Evolutionary conservation across 225 moss, liverwort and hornwort species (phyloP), one percentile per base, ranked within the genome.

Genomic region (Pseudoscleropodium purum): DNA sequence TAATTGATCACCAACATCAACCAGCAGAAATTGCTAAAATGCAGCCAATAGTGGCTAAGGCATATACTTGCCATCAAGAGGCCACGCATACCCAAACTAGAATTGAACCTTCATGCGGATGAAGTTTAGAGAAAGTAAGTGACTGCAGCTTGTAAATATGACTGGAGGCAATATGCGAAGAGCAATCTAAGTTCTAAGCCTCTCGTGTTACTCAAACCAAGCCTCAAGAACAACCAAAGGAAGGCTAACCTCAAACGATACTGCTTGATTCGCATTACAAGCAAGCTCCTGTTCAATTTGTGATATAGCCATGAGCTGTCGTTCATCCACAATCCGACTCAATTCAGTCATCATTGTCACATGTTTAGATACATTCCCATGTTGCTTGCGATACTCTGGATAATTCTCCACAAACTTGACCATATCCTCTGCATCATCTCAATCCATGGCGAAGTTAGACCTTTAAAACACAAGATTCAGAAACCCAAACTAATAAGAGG

Each of bases 311-410:
- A 99, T 97, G 31, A 99, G 95, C 87, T 97, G 97, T 85, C 99
- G 95, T 90, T 99, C 99, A 94, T 99, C 97, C 75, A 97, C 97
- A 87, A 97, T 97, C 65, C 97, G 96, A 92, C 97, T 99, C 95
- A 99, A 96, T 93, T 99, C 99, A 75, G 99, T 99, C 97, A 97
- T 97, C 90, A 99, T 95, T 73, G 99, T 97, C 68, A 99, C 99
- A 91, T 99, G 99, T 89, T 99, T 97, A 64, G 99, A 97, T 75
- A 99, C 99, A 91, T 97, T 95, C 23, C 97, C 99, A 87, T 99
- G 99, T 90, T 95, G 96, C 93, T 99, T 99, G 87, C 97, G 93
- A 89, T 99, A 99, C 93, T 99, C 99, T 21, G 97, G 97, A 90
- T 99, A 99, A 72, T 96, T 99, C 91, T 97, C 97, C 85, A 99